Base-by-base conservation (phyloP, 768 basidiomycete species). In the Tylopilus felleus region DNA sequence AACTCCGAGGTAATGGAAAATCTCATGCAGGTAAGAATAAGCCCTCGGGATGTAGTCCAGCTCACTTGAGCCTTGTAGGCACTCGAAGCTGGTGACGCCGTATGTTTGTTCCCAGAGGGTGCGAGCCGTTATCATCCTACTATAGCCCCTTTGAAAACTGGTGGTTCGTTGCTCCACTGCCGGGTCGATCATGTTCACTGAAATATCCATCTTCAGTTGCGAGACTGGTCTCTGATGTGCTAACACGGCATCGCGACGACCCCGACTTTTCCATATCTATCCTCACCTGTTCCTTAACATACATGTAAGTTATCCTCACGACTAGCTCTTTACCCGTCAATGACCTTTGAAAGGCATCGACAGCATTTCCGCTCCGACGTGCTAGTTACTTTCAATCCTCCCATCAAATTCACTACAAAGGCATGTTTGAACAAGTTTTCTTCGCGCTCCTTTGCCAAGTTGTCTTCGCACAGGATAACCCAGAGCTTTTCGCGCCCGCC, bases 281-380 rank as follows among this genome's bases (percentile, higher is more conserved):
- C 3, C 73, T 85, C 49, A 89, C 88, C 1, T 90, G 87, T 63
- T 91, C 89, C 2, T 80, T 92, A 46, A 90, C 91, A 10, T 92
- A 91, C 61, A 90, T 89, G 88, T 88, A 57, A 54, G 74, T 60
- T 21, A 8, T 28, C 28, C 41, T 31, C 28, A 8, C 22, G 42
- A 19, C 8, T 47, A 33, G 23, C 23, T 27, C 45, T 16, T 16
- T 3, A 16, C 14, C 2, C 16, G 8, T 40, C 48, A 33, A 42
- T 51, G 45, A 50, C 49, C 50, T 53, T 40, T 47, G 49, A 49
- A 60, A 90, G 88, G 81, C 90, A 91, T 68, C 80, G 89, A 46
- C 84, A 93, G 63, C 85, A 92, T 68, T 95, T 92, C 64, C 83
- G 93, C 25, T 90, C 88, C 10, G 91, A 94, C 61, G 90, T 94